Evolutionary conservation across 2,329 filamentous ascomycete genomes (phyloP).

Genomic region (Phyllosticta citrichinensis): DNA sequence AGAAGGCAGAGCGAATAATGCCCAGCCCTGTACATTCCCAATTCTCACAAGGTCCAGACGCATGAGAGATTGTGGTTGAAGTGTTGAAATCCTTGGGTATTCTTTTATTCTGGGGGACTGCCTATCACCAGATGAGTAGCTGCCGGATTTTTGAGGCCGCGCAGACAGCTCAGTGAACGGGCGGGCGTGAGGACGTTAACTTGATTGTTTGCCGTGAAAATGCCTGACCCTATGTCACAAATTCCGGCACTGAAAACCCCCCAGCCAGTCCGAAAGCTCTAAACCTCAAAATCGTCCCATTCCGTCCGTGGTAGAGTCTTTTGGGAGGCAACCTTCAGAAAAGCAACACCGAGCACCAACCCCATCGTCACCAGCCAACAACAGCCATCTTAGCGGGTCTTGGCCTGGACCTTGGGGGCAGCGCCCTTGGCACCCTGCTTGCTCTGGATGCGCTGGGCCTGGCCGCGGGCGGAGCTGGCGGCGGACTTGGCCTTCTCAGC

Average conservation of each 20-base stretch:
- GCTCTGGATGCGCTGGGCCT: constrained; percentile 71
- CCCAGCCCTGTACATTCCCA: not conserved
- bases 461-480: constrained; percentile 62
- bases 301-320: constrained; percentile 6
- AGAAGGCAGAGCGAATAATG: not conserved
- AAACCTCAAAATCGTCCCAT: constrained; percentile 1
- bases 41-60: not conserved
- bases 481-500: constrained; percentile 96
- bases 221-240: constrained; percentile 10
- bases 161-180: not conserved
- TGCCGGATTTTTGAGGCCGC: not conserved
- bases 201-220: constrained; percentile 11
- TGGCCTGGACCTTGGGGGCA: constrained; percentile 73
- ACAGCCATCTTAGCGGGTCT: constrained; percentile 60
- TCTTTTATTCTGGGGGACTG: not conserved
- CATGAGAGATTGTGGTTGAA: not conserved
- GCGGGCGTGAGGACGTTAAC: constrained; percentile 10
- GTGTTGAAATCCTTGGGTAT: not conserved
- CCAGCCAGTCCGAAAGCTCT: not conserved
- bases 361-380: constrained; percentile 5
- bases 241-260: constrained; percentile 8
- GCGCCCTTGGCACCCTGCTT: constrained; percentile 97
- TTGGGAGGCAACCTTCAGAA: constrained; percentile 8
- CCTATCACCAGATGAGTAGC: not conserved
- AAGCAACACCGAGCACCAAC: constrained; percentile 8